These are phyloP conservation scores for Silybum marianum DNA, from an alignment of 129 eudicot genomes.

Conservation along the genomic window DNA sequence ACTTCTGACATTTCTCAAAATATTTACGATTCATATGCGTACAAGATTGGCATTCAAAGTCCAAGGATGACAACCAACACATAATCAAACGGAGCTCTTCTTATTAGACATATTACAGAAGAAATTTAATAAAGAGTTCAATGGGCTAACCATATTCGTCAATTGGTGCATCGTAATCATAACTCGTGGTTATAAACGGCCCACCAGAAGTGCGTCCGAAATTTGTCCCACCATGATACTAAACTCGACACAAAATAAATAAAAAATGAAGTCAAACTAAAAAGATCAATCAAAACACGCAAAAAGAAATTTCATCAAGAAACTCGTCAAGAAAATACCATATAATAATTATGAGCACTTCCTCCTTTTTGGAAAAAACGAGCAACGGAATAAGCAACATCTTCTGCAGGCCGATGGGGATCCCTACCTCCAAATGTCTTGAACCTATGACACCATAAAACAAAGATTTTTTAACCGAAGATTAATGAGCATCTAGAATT, in stretches of 20 bases:
- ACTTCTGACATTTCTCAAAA: neutral
- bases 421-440: conserved; percentile 89
- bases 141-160: conserved; percentile 82
- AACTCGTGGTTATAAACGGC: conserved; percentile 96
- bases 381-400: conserved; percentile 93
- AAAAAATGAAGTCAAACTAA: neutral
- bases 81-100: neutral
- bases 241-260: conserved; percentile 17
- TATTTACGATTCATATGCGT: neutral
- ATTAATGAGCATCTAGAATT: neutral
- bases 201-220: conserved; percentile 99
- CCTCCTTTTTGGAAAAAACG: conserved; percentile 97
- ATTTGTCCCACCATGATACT: conserved; percentile 99
- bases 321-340: conserved; percentile 48
- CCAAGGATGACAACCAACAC: neutral
- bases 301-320: neutral
- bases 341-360: conserved; percentile 85
- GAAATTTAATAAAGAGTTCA: neutral
- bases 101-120: neutral
- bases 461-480: neutral
- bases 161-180: conserved; percentile 97
- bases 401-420: conserved; percentile 96
- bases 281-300: neutral
- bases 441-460: conserved; percentile 54
- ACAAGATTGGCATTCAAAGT: conserved; percentile 12